phyloP scores from a whole-genome alignment of 2,329 filamentous ascomycete species.

The Parastagonospora avenae region DNA sequence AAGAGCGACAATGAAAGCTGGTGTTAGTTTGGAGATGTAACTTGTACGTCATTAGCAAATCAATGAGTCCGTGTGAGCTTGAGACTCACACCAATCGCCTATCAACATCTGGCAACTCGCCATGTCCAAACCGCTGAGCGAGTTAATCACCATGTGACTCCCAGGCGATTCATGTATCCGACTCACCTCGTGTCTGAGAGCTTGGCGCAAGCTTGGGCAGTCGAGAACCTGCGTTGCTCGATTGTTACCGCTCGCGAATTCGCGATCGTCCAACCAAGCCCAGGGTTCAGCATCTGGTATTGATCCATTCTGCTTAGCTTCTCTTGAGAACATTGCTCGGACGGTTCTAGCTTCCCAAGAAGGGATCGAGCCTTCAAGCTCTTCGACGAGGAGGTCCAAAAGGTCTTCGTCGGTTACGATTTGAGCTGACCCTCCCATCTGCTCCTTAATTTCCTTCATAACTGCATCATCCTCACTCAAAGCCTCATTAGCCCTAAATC shows the following conservation, averaged over 20 bases:
- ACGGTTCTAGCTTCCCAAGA: background rate
- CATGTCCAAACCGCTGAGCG: background rate
- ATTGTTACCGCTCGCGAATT: background rate
- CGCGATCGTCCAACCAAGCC: conserved; percentile 11
- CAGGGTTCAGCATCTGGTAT: background rate
- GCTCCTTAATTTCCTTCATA: no score
- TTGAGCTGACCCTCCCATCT: no score
- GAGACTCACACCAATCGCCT: conserved; percentile 9
- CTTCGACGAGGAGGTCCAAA: background rate
- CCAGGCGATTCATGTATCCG: background rate
- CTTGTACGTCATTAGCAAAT: background rate
- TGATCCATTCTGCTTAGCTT: background rate
- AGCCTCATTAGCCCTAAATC: no score
- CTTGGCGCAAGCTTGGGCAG: background rate
- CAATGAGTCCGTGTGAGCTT: background rate
- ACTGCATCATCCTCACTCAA: no score
- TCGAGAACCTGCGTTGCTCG: background rate
- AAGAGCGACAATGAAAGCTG: background rate
- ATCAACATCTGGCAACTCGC: conserved; percentile 3
- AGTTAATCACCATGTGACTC: background rate
- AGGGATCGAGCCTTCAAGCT: background rate
- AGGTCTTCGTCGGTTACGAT: background rate
- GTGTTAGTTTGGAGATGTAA: conserved; percentile 3
- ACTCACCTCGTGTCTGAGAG: background rate
- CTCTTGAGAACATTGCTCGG: background rate